These are phyloP conservation scores for Suillus subalutaceus DNA, from an alignment of 768 basidiomycete genomes.

Conservation along the genomic window DNA sequence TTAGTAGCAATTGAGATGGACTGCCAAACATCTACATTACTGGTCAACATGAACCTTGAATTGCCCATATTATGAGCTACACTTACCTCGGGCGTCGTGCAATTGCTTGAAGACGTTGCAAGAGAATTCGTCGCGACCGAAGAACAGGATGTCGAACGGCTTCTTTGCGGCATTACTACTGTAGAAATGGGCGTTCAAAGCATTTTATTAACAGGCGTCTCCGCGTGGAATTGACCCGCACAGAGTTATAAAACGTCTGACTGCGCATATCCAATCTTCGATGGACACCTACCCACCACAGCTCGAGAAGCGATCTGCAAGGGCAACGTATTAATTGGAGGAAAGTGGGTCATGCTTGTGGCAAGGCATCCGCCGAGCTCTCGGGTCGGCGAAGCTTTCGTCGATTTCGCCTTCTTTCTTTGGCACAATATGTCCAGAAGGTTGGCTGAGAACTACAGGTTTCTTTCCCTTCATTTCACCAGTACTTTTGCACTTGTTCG, in stretches of 20 bases:
- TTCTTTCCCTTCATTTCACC: background rate
- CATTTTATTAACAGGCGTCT: background rate
- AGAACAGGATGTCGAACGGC: constrained; percentile 78
- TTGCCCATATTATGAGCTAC: constrained; percentile 10
- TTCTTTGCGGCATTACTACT: constrained; percentile 10
- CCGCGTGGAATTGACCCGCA: background rate
- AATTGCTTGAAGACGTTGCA: constrained; percentile 70
- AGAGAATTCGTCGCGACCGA: constrained; percentile 90
- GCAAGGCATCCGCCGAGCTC: background rate
- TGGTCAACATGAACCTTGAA: constrained; percentile 17
- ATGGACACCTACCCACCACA: background rate
- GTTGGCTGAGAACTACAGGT: constrained; percentile 2
- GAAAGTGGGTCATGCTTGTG: background rate
- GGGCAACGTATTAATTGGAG: background rate
- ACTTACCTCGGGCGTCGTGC: constrained; percentile 61
- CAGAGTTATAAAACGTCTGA: background rate
- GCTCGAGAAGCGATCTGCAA: background rate
- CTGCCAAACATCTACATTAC: constrained; percentile 72
- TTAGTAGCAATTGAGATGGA: constrained; percentile 70
- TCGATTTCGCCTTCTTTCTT: background rate
- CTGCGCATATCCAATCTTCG: background rate
- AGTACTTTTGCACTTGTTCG: background rate
- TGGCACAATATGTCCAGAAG: background rate
- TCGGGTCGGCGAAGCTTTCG: background rate
- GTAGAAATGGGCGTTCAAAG: constrained; percentile 1